phyloP scores from a whole-genome alignment of 2,329 filamentous ascomycete genomes.

The Phialophora expanda region DNA sequence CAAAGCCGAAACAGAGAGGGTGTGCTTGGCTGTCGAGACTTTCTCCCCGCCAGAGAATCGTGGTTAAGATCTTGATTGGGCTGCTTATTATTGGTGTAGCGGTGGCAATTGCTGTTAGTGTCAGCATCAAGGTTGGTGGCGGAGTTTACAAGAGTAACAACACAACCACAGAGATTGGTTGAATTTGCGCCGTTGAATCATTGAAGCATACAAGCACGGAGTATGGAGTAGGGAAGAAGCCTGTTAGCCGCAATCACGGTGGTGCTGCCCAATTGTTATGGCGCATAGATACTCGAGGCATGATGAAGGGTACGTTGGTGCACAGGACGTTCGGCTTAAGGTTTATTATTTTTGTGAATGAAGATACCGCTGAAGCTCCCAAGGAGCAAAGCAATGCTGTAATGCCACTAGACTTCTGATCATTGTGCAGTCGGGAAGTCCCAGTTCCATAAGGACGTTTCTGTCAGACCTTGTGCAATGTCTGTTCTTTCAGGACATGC shows the following conservation, averaged over 20 bases:
- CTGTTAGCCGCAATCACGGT: not conserved
- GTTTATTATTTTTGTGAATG: slow-evolving; percentile 7
- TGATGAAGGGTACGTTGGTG: not conserved
- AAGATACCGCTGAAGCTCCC: not conserved
- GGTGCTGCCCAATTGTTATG: not conserved
- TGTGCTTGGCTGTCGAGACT: slow-evolving; percentile 46
- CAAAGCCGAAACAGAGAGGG: slow-evolving; percentile 43
- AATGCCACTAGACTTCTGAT: not conserved
- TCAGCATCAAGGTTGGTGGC: slow-evolving; percentile 52
- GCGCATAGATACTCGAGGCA: slow-evolving; percentile 1
- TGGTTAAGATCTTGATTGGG: slow-evolving; percentile 49
- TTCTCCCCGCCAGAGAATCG: slow-evolving; percentile 46
- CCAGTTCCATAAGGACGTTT: not conserved
- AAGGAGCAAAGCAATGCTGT: slow-evolving; percentile 1
- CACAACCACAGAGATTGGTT: slow-evolving; percentile 41
- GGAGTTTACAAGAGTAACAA: slow-evolving; percentile 50
- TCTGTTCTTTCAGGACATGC: not conserved
- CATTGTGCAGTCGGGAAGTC: not conserved
- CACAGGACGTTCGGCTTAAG: slow-evolving; percentile 1
- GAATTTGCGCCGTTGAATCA: slow-evolving; percentile 6
- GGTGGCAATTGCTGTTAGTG: slow-evolving; percentile 53
- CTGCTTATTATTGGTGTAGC: slow-evolving; percentile 51
- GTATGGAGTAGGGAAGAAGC: slow-evolving; percentile 2
- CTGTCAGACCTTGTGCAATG: not conserved
- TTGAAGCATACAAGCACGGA: slow-evolving; percentile 1